Evolutionary conservation across 164 flowering plant genomes (phyloP).

Genomic region (Tetrastigma voinierianum): DNA sequence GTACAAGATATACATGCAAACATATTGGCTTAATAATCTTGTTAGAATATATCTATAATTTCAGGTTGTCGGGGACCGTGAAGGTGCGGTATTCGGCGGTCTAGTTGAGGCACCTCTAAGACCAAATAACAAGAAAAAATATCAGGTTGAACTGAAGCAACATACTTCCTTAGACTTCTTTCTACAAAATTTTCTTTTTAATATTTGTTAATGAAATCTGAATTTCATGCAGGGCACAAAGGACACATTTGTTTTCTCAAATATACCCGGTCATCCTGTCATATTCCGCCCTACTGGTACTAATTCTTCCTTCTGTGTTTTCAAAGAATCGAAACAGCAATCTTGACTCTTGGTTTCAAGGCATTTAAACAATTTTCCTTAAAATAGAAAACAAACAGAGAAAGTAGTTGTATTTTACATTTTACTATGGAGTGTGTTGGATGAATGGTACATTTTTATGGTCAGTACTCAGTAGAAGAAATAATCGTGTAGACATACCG

Average conservation of each 20-base stretch:
- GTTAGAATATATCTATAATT: neutral
- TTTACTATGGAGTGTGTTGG: neutral
- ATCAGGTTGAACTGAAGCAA: conserved; percentile 56
- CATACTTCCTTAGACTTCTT: neutral
- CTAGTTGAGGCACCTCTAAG: conserved; percentile 88
- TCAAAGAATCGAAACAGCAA: neutral
- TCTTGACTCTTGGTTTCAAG: neutral
- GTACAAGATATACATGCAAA: neutral
- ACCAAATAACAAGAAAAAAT: conserved; percentile 65
- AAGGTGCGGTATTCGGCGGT: conserved; percentile 94
- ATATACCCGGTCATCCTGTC: conserved; percentile 50
- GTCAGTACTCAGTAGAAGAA: neutral
- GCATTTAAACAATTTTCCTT: neutral
- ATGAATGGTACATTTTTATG: neutral
- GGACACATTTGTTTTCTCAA: conserved; percentile 78
- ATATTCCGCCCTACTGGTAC: conserved; percentile 92
- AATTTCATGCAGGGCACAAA: conserved; percentile 69
- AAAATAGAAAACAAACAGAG: neutral
- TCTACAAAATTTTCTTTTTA: neutral
- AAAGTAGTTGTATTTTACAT: neutral
- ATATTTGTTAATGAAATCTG: conserved; percentile 10
- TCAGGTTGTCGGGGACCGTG: conserved; percentile 89
- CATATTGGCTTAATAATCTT: neutral
- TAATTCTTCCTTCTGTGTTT: conserved; percentile 1
- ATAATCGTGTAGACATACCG: neutral